phyloP scores from a whole-genome alignment of 2,329 filamentous ascomycete genomes.

The Microdochium nivale region DNA sequence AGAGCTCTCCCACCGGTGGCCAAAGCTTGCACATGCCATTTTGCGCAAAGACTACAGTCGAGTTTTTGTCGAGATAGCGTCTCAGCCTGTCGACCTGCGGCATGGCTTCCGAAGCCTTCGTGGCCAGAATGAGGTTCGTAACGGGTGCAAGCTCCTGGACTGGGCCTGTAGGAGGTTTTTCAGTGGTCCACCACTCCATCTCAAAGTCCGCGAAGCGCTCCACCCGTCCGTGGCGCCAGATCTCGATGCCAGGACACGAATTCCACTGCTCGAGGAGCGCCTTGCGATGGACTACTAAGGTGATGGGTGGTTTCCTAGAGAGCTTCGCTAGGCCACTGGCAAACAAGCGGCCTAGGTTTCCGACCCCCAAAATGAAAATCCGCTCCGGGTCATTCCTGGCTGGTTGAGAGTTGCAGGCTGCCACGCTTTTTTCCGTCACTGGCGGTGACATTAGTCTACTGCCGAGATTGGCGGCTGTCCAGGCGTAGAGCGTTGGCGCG shows the following conservation, averaged over 20 bases:
- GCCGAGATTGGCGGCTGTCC: constrained; percentile 17
- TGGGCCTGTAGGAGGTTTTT: constrained; percentile 25
- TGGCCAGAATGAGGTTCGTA: constrained; percentile 65
- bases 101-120: constrained; percentile 64
- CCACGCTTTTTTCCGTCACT: no score
- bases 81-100: constrained; percentile 51
- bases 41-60: constrained; percentile 74
- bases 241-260: constrained; percentile 31
- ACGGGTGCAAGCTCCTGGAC: no score
- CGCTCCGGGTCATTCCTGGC: constrained; percentile 20
- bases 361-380: constrained; percentile 71
- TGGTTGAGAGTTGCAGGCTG: no score
- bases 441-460: no score
- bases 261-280: constrained; percentile 40
- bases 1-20: constrained; percentile 39
- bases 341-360: constrained; percentile 73
- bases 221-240: constrained; percentile 24
- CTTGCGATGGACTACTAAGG: constrained; percentile 63
- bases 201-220: constrained; percentile 30
- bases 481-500: constrained; percentile 18
- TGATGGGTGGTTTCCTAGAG: constrained; percentile 58
- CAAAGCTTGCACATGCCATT: constrained; percentile 73
- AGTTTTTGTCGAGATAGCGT: constrained; percentile 51
- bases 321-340: constrained; percentile 62
- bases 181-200: constrained; percentile 45